phyloP scores from a whole-genome alignment of 306 rosid species.

The Cicer cuneatum region DNA sequence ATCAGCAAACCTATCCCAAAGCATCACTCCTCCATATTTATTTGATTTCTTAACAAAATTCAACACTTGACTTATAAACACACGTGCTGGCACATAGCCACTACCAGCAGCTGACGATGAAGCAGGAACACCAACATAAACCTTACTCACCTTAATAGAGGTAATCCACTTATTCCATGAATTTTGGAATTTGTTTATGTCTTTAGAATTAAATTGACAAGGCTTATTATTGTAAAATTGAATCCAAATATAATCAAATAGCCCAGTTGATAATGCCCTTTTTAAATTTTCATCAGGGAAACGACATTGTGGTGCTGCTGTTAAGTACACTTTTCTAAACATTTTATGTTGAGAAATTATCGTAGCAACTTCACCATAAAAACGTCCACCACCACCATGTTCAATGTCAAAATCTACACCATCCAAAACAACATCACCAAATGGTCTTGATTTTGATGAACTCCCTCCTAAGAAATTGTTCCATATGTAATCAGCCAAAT shows the following conservation, averaged over 20 bases:
- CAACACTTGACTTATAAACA: constrained; percentile 30
- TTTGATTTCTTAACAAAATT: constrained; percentile 44
- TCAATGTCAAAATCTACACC: constrained; percentile 74
- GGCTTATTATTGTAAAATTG: constrained; percentile 58
- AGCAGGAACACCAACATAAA: constrained; percentile 50
- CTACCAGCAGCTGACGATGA: constrained; percentile 40
- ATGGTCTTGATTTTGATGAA: constrained; percentile 57
- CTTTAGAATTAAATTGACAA: constrained; percentile 36
- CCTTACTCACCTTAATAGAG: constrained; percentile 15
- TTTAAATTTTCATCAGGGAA: constrained; percentile 57
- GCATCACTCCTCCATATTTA: constrained; percentile 47
- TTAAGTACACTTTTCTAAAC: constrained; percentile 46
- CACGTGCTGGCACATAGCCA: constrained; percentile 35
- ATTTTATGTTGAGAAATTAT: constrained; percentile 32
- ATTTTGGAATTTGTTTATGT: constrained; percentile 14
- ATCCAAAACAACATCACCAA: constrained; percentile 62
- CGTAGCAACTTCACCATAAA: constrained; percentile 39
- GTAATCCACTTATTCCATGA: constrained; percentile 47
- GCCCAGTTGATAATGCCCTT: constrained; percentile 50
- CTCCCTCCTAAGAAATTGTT: constrained; percentile 63
- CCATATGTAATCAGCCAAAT: constrained; percentile 58
- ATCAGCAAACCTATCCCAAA: constrained; percentile 42
- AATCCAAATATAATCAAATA: constrained; percentile 62
- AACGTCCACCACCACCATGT: constrained; percentile 46
- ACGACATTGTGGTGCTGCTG: constrained; percentile 71